Base-by-base conservation (phyloP, 768 basidiomycete genomes). In the Rubroboletus pulcherrimus region DNA sequence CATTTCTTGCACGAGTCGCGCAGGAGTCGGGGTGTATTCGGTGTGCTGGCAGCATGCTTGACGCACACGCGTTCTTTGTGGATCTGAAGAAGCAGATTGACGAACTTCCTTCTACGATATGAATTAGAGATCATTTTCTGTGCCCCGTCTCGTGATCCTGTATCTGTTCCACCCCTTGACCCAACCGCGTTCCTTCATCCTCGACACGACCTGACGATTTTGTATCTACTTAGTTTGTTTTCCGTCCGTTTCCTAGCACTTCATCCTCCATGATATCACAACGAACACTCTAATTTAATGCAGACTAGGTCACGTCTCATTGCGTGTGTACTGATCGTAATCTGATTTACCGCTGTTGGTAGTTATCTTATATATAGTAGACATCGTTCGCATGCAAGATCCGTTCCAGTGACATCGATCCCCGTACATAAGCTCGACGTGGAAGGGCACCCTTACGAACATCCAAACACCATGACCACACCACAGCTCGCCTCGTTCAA, bases 401-500 rank as follows among this genome's bases (percentile, higher is more conserved):
- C 65, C 64, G 65, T 53, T 37, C 43, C 51, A 43, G 38, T 24
- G 7, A 29, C 24, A 17, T 44, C 24, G 17, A 24, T 19, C 29
- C 11, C 43, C 45, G 17, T 17, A 35, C 21, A 15, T 15, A 37
- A 44, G 1, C 44, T 26, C 14, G 29, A 29, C 37, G 12, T 34
- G 33, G 35, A 40, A 48, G 29, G 9, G n/a, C 26, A 44, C 31
- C n/a, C 11, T 39, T 38, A 49, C n/a, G 24, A 40, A 45, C 56
- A 44, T 39, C 42, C 37, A 62, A 65, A 67, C 66, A 52, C 17
- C 67, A 88, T 87, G 86, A 66, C 82, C 40, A 81, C 79, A 53
- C 84, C 90, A 45, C 88, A 90, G 65, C 85, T 96, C 45, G 93
- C 91, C 19, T 63, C 83, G 5, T 97, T 95, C 85, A 88, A 86